Percentiles rank a stretch among this genome's conserved stretches.
phyloP scores from a whole-genome alignment of 176 grass and related monocot genomes.

The Chrysopogon serrulatus region DNA sequence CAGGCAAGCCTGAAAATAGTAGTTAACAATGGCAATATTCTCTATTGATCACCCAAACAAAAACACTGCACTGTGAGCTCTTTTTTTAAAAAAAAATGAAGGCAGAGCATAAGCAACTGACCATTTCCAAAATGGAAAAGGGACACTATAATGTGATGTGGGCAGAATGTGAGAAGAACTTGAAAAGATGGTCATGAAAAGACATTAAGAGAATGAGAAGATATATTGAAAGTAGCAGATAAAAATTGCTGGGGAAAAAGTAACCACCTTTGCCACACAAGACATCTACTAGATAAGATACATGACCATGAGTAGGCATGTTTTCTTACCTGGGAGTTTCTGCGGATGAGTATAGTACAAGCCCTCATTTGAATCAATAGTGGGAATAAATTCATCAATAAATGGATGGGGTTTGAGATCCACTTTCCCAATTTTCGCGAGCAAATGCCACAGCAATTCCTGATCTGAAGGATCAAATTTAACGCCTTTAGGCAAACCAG shows the following conservation, averaged over 20 bases:
- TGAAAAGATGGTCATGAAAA: not conserved
- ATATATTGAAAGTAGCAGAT: not conserved
- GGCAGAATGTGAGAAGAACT: not conserved
- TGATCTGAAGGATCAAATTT: constrained; percentile 93
- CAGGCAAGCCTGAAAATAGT: not conserved
- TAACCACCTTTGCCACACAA: not conserved
- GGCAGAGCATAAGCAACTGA: too few relatives aligned
- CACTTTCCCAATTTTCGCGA: constrained; percentile 51
- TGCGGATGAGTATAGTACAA: constrained; percentile 87
- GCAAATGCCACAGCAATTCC: constrained; percentile 80
- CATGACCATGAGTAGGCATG: not conserved
- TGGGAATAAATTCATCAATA: constrained; percentile 88
- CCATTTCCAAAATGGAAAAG: not conserved
- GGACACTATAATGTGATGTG: not conserved
- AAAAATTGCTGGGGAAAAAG: not conserved
- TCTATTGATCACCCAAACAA: not conserved
- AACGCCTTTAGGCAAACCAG: constrained; percentile 90
- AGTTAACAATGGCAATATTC: not conserved
- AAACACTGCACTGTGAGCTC: too few relatives aligned
- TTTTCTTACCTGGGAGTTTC: constrained; percentile 66
- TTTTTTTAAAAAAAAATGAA: too few relatives aligned
- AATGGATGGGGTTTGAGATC: constrained; percentile 67
- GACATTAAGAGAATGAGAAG: not conserved
- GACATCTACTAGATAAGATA: not conserved
- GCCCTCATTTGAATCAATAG: constrained; percentile 70